Evolutionary conservation across 257 asterid genomes (phyloP), one percentile per base, ranked within the genome.

Genomic region (Echium plantagineum): DNA sequence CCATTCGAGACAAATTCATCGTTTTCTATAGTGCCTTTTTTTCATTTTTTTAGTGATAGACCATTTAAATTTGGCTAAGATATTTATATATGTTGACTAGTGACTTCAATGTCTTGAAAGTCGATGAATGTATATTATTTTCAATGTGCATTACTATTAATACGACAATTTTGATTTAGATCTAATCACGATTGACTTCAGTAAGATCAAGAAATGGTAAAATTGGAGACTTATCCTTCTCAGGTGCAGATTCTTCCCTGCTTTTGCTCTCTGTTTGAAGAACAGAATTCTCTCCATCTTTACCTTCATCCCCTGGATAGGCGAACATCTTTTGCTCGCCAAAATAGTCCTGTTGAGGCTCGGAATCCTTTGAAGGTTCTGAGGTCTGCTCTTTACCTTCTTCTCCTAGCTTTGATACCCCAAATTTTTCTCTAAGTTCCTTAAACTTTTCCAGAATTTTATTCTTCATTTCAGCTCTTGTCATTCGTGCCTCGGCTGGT

Each of bases 401-500:
- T 21, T 47, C 64, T 35, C 57, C 64, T 7, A n/a, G 58, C 52
- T 61, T 62, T 10, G 69, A 58, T 22, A 56, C 28, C 61, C 42
- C 60, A 17, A 2, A 42, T 19, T 65, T 81, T 55, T 60, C 70
- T 69, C 74, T 68, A 31, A 78, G 73, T 68, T 59, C 63, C 61
- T 69, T 74, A 18, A 77, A 49, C 66, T 79, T 76, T 71, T 75
- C 79, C 71, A 69, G 26, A 26, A 84, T 72, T 59, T 77, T 80
- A 75, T 72, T 70, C 75, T 77, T 76, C 56, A 69, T 69, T 5
- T 79, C 72, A 22, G 85, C 80, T 42, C 72, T 76, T 66, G 72
- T 71, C 21, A 86, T 15, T 17, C 78, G 76, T 24, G 89, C 94
- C 59, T 79, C 86, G 30, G 85, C 84, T 21, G 80, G 46, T 9